Conservation (phyloP, 768 basidiomycete genomes). For the Megacollybia marginata region DNA sequence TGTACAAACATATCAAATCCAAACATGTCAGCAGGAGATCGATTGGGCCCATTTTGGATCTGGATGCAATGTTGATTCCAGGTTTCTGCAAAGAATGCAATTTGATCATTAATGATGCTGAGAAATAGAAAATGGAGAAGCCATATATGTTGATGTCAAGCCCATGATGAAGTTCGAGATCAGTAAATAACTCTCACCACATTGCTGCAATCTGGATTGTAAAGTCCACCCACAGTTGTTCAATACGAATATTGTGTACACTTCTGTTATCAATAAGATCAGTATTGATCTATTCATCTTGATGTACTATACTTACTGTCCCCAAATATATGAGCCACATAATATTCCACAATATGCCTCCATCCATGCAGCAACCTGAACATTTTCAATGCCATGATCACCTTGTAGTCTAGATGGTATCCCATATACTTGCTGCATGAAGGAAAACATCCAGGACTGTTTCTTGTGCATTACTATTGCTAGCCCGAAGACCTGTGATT, state of each 20-base stretch:
- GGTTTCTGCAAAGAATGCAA: background rate
- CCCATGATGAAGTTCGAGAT: background rate
- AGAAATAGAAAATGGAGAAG: background rate
- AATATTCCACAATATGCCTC: background rate
- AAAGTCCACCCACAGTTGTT: background rate
- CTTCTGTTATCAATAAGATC: background rate
- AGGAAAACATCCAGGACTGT: constrained; percentile 15
- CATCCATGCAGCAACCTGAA: constrained; percentile 11
- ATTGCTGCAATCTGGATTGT: background rate
- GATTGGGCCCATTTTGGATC: background rate
- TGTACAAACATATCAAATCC: background rate
- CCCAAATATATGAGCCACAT: background rate
- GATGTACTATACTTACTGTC: background rate
- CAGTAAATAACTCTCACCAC: background rate
- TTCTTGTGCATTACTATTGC: constrained; percentile 16
- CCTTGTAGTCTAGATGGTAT: constrained; percentile 13
- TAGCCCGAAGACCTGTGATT: constrained; percentile 14
- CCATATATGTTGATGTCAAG: background rate
- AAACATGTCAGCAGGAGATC: background rate
- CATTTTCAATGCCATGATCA: constrained; percentile 16
- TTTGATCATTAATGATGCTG: background rate
- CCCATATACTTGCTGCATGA: constrained; percentile 2
- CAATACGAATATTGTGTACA: background rate
- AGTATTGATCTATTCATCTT: background rate
- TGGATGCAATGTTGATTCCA: background rate